Base-by-base conservation (phyloP, 345 rosid species). In the Salix viminalis region DNA sequence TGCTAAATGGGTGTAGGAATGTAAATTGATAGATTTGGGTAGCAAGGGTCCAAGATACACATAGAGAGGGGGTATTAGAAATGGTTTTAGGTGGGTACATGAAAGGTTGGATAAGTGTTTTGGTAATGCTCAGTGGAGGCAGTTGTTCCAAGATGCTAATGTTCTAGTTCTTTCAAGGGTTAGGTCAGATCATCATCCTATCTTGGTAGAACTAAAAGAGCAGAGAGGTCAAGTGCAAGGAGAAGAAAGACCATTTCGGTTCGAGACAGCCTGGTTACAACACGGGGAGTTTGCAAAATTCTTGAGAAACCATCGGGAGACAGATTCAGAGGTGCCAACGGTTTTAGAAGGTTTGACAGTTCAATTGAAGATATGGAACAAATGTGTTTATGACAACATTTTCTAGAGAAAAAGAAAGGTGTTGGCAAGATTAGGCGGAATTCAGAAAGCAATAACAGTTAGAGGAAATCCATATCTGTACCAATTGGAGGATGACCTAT, bases 321-420 rank as follows among this genome's bases (percentile, higher is more conserved):
- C 12, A 3, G 15, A 26, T 0, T 15, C 2, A n/a, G 0, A 60
- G 10, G 23, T 24, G 19, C 37, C 3, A 7, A 39, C 30, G 2
- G 7, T 15, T 3, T 14, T 9, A 0, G 0, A 16, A 1, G 1
- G 6, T 28, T 54, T 71, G 1, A n/a, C 21, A 4, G 21, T 0
- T 0, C 7, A 60, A 1, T 15, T 56, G 0, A 1, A 1, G 4
- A 15, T 16, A 0, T 73, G 76, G 67, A 73, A 73, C 30, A 6
- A 36, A 0, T 0, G 3, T 6, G 26, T 19, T 7, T 71, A 48
- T 9, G 74, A 46, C 0, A 71, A 71, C 16, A 48, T 71, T 48
- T 7, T 56, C 2, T 0, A n/a, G 6, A 0, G 36, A 1, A 73
- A 73, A n/a, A 21, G 2, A 5, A 21, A 0, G 0, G 50, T 71